Percentiles rank a stretch among this genome's conserved stretches.
Conservation (phyloP, 768 basidiomycete species). For the Mycena amicta region DNA sequence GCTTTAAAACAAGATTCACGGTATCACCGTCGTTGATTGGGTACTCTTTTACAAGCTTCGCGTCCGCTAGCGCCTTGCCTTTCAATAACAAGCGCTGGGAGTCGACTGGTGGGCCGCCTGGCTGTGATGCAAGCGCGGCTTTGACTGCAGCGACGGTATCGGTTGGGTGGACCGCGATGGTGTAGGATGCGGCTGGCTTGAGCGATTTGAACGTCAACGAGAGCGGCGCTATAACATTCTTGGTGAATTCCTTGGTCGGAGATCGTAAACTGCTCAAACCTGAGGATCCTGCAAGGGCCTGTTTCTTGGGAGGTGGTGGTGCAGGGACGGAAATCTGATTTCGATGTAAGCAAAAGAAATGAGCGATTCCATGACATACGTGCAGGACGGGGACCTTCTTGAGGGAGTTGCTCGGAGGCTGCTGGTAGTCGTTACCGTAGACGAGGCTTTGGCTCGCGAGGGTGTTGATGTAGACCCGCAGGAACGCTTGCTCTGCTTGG, state of each 20-base stretch:
- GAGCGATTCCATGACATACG: slow-evolving; percentile 40
- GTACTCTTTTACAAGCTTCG: slow-evolving; percentile 91
- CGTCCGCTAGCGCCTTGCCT: slow-evolving; percentile 91
- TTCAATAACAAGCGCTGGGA: slow-evolving; percentile 87
- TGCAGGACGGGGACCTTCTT: slow-evolving; percentile 72
- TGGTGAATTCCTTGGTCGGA: background rate
- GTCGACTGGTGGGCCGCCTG: slow-evolving; percentile 75
- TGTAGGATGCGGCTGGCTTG: slow-evolving; percentile 81
- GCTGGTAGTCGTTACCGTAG: slow-evolving; percentile 77
- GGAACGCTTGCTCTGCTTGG: slow-evolving; percentile 68
- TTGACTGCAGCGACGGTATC: slow-evolving; percentile 86
- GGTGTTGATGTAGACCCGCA: slow-evolving; percentile 64
- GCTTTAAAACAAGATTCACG: slow-evolving; percentile 84
- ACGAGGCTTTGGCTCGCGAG: slow-evolving; percentile 67
- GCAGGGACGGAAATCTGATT: slow-evolving; percentile 60
- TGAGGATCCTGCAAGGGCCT: background rate
- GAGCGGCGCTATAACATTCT: slow-evolving; percentile 49
- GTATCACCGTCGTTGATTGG: slow-evolving; percentile 77
- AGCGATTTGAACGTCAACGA: slow-evolving; percentile 85
- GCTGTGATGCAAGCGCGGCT: slow-evolving; percentile 63
- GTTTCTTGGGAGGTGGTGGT: slow-evolving; percentile 49
- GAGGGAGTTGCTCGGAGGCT: slow-evolving; percentile 64
- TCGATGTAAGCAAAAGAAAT: background rate
- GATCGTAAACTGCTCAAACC: background rate
- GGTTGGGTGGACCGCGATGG: slow-evolving; percentile 73